These are phyloP conservation scores for Scedosporium boydii DNA, from an alignment of 2,329 filamentous ascomycete species.

Conservation along the genomic window DNA sequence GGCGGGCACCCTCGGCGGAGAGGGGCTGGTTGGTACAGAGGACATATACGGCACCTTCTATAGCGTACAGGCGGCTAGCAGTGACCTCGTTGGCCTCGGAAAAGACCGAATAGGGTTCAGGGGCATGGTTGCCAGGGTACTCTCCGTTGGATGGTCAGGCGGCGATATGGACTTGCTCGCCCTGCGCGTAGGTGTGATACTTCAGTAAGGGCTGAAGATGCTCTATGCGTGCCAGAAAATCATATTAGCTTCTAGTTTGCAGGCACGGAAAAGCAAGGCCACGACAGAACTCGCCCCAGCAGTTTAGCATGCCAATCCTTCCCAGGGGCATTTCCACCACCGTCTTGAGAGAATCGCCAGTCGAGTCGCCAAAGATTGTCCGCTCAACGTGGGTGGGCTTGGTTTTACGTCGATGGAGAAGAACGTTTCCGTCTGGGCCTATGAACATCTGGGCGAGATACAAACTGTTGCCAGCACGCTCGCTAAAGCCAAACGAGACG, in stretches of 20 bases:
- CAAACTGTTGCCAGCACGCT: conserved; percentile 24
- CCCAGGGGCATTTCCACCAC: conserved; percentile 30
- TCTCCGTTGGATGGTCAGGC: conserved; percentile 31
- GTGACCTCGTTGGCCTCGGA: conserved; percentile 24
- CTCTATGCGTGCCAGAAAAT: conserved; percentile 13
- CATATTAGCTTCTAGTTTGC: no score
- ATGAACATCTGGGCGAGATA: conserved; percentile 39
- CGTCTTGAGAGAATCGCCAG: conserved; percentile 24
- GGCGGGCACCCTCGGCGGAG: no score
- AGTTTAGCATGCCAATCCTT: conserved; percentile 33
- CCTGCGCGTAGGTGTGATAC: conserved; percentile 32
- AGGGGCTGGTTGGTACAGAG: conserved; percentile 24
- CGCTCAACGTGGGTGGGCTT: conserved; percentile 45
- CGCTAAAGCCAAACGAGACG: conserved; percentile 34
- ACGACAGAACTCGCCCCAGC: conserved; percentile 25
- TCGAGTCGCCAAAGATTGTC: conserved; percentile 37
- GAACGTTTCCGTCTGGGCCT: conserved; percentile 26
- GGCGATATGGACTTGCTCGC: conserved; percentile 36
- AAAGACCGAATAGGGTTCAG: conserved; percentile 20
- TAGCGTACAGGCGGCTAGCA: conserved; percentile 43
- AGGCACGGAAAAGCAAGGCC: no score
- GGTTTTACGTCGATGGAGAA: conserved; percentile 34
- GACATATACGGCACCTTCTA: conserved; percentile 46
- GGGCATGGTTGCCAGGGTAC: conserved; percentile 11
- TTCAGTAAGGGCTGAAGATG: conserved; percentile 40